Evolutionary conservation across 2,329 filamentous ascomycete species (phyloP), one percentile per base, ranked within the genome.

Genomic region (Periconia sp.): DNA sequence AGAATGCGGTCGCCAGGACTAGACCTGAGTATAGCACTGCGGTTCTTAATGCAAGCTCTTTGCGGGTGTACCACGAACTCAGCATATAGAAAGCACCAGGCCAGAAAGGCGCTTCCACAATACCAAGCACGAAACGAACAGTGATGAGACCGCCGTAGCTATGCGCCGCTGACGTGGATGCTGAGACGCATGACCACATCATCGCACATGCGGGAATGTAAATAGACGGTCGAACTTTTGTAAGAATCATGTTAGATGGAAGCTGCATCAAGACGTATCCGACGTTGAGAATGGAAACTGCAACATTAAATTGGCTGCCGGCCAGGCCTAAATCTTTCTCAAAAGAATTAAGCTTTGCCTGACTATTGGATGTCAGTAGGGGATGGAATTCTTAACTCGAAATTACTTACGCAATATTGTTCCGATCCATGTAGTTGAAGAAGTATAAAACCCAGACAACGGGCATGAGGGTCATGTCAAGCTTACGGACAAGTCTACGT

Each of bases 221-320:
- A 2, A 78, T 42, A 1, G 78, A 79, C 1, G 80, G 80, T 4
- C 73, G 70, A n/a, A 81, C 63, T 2, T 75, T 66, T 0, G 79
- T 82, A 5, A 84, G 65, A 1, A 80, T 53, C 39, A 84, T 67
- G 45, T 84, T 85, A 0, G 79, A 82, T 0, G 81, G 81, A 0
- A 84, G 63, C 53, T 85, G 81, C 75, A 83, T 82, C 5, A 83
- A 62, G 0, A 84, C 61, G 51, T 84, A 84, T 2, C 80, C 51
- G 30, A 73, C 70, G 56, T 86, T 86, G 61, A 85, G 85, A 0
- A 86, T 61, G 18, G 41, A 46, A 6, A 46, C 34, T 11, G 42
- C 41, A 21, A 46, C 33, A 17, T 44, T 40, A 36, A 48, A 48
- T 19, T 48, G 36, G 23, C 36, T 40, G 11, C 45, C 36, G 16